Conservation (phyloP, 441 rosid genomes). For the Gossypium lobatum region DNA sequence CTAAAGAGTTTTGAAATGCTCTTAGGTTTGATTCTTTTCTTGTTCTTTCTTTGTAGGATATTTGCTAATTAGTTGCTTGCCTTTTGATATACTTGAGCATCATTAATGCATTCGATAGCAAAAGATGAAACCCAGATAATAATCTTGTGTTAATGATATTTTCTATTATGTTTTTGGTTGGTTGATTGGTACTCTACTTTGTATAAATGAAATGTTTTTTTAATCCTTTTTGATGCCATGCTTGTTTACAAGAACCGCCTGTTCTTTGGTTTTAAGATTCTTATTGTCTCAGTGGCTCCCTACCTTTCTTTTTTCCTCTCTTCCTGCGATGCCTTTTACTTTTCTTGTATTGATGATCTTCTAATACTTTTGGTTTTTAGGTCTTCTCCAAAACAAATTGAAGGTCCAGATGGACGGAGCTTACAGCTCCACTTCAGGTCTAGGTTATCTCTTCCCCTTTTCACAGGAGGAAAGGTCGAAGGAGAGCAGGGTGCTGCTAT, state of each 20-base stretch:
- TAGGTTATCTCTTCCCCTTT: constrained; percentile 90
- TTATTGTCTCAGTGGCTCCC: background rate
- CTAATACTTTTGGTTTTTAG: constrained; percentile 30
- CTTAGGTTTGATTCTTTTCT: background rate
- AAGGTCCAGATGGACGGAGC: constrained; percentile 83
- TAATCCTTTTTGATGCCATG: background rate
- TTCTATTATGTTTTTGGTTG: background rate
- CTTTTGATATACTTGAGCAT: background rate
- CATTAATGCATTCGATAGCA: background rate
- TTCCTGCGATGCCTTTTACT: background rate
- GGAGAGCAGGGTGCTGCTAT: constrained; percentile 98
- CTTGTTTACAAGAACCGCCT: background rate
- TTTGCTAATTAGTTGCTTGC: background rate
- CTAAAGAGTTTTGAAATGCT: background rate
- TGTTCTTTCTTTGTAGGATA: background rate
- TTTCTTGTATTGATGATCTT: background rate
- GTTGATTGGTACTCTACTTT: constrained; percentile 2
- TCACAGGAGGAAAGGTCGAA: constrained; percentile 98
- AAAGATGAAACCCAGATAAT: background rate
- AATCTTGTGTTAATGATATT: background rate
- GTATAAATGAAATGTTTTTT: background rate
- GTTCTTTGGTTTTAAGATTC: background rate
- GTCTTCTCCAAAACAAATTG: constrained; percentile 86
- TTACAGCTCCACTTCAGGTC: constrained; percentile 75
- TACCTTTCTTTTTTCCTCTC: background rate